phyloP scores from a whole-genome alignment of 495 filamentous ascomycete species.

The Aeminium ludgeri region DNA sequence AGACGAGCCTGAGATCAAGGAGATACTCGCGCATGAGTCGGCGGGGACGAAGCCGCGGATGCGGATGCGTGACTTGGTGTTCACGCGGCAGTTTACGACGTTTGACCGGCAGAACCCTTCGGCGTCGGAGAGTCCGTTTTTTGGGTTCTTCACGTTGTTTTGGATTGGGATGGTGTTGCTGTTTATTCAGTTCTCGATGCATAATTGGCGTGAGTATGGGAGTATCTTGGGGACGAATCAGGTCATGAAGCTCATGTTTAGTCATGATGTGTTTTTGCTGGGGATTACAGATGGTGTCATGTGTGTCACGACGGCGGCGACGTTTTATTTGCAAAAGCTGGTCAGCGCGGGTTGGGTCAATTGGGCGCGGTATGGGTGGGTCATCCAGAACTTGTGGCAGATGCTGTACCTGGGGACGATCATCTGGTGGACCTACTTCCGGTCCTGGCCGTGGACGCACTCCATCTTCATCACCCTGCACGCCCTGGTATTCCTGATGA shows the following conservation, averaged over 20 bases:
- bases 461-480: constrained; percentile 58
- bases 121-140: constrained; percentile 42
- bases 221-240: constrained; percentile 48
- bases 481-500: constrained; percentile 57
- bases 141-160: constrained; percentile 64
- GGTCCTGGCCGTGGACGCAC: constrained; percentile 65
- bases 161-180: constrained; percentile 49
- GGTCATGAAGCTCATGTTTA: constrained; percentile 51
- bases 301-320: constrained; percentile 40
- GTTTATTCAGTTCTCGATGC: constrained; percentile 43
- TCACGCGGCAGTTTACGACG: constrained; percentile 49
- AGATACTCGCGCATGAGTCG: constrained; percentile 28
- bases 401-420: constrained; percentile 38
- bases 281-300: constrained; percentile 49
- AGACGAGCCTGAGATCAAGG: constrained; percentile 38
- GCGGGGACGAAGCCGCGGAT: constrained; percentile 26
- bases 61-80: constrained; percentile 48
- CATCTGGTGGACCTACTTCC: constrained; percentile 42
- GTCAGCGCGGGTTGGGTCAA: constrained; percentile 35
- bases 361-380: constrained; percentile 51
- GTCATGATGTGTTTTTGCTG: constrained; percentile 46
- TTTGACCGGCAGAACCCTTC: constrained; percentile 52
- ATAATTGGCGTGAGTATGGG: constrained; percentile 46
- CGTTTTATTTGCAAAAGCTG: constrained; percentile 41
- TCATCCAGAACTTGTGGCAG: constrained; percentile 57